These are phyloP conservation scores for Solanum piurae DNA, from an alignment of 257 asterid species.

Conservation along the genomic window DNA sequence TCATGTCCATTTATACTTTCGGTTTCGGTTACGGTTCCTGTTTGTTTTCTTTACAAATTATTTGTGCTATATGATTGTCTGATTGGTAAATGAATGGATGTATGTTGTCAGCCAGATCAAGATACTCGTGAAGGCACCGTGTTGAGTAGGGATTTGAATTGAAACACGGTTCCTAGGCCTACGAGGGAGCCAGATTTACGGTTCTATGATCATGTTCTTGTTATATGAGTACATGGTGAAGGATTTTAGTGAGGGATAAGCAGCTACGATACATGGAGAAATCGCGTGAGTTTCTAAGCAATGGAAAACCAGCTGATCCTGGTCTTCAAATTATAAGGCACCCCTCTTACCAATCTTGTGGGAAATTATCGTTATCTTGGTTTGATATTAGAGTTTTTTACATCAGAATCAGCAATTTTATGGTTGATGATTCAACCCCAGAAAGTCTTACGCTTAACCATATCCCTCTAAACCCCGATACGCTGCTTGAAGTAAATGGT, in stretches of 20 bases:
- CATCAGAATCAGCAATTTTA: constrained; percentile 61
- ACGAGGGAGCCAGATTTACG: background rate
- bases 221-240: background rate
- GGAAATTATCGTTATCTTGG: constrained; percentile 42
- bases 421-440: constrained; percentile 63
- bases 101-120: background rate
- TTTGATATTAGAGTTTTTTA: constrained; percentile 51
- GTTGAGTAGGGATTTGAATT: background rate
- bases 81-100: background rate
- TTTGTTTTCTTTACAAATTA: constrained; percentile 3
- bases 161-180: constrained; percentile 20
- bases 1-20: constrained; percentile 2
- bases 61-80: background rate
- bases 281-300: constrained; percentile 28
- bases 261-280: constrained; percentile 38
- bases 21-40: background rate
- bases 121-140: background rate
- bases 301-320: constrained; percentile 39
- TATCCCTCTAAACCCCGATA: constrained; percentile 50
- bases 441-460: constrained; percentile 56
- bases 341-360: constrained; percentile 31
- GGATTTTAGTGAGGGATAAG: constrained; percentile 15
- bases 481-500: constrained; percentile 78
- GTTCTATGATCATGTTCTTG: constrained; percentile 19
- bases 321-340: constrained; percentile 50